Percentiles rank a stretch among this genome's conserved stretches.
Conservation (phyloP, 2,329 filamentous ascomycete species). For the Remersonia thermophila region DNA sequence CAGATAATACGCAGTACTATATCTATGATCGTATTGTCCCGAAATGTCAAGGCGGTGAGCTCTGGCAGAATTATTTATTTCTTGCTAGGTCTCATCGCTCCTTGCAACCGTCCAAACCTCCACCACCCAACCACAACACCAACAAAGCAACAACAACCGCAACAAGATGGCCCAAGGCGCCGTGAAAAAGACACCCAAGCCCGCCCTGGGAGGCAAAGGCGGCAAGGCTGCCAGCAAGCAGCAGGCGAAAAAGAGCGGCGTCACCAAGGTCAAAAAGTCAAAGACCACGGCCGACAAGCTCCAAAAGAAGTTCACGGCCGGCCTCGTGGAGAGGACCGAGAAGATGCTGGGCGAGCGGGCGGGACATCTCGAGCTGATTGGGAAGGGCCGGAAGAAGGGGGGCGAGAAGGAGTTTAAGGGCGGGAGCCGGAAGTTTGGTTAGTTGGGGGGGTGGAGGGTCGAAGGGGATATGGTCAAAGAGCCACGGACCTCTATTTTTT, state of each 20-base stretch:
- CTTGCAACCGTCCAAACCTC: background rate
- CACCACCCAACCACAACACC: background rate
- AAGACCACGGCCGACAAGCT: conserved; percentile 36
- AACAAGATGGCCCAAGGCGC: conserved; percentile 41
- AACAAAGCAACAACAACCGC: background rate
- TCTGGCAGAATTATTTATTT: conserved; percentile 8
- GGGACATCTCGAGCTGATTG: conserved; percentile 48
- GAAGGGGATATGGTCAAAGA: background rate
- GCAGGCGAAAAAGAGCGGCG: conserved; percentile 26
- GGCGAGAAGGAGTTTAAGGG: conserved; percentile 25
- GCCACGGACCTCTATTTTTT: background rate
- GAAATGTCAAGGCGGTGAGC: conserved; percentile 6
- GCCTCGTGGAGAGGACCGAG: conserved; percentile 43
- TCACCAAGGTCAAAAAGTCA: conserved; percentile 36
- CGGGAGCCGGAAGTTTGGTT: conserved; percentile 45
- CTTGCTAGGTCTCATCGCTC: background rate
- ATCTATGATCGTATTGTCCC: too few species aligned
- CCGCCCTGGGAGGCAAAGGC: conserved; percentile 27
- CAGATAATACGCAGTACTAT: too few species aligned
- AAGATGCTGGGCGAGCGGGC: conserved; percentile 45
- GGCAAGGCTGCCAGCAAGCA: conserved; percentile 17
- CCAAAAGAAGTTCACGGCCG: conserved; percentile 42
- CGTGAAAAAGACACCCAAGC: conserved; percentile 34
- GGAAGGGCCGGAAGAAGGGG: conserved; percentile 39
- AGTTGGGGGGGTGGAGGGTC: too few species aligned